Percentiles rank a stretch among this genome's conserved stretches.
phyloP scores from a whole-genome alignment of 1,139 yeast genomes.

The Waltiozyma sp. region DNA sequence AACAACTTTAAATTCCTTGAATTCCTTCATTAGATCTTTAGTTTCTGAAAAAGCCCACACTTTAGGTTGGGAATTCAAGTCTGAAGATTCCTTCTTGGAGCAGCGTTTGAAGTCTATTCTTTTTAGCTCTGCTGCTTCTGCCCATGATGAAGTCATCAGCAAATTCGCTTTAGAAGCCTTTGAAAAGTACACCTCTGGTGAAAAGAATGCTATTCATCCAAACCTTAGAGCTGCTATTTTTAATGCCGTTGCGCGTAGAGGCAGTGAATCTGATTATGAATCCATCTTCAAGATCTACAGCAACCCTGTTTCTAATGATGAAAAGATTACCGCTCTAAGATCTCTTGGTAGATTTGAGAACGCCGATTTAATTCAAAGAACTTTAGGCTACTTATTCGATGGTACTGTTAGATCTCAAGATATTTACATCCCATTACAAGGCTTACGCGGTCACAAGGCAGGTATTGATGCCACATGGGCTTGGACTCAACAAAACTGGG shows the following conservation, averaged over 20 bases:
- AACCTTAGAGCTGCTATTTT: slow-evolving; percentile 69
- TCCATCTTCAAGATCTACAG: slow-evolving; percentile 53
- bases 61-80: slow-evolving; percentile 61
- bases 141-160: slow-evolving; percentile 46
- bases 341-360: slow-evolving; percentile 64
- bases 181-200: slow-evolving; percentile 50
- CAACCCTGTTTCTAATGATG: slow-evolving; percentile 59
- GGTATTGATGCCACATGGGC: slow-evolving; percentile 59
- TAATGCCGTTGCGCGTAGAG: slow-evolving; percentile 53
- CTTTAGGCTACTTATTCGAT: slow-evolving; percentile 50
- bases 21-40: slow-evolving; percentile 47
- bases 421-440: slow-evolving; percentile 65
- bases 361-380: slow-evolving; percentile 44
- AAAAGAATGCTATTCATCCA: slow-evolving; percentile 68
- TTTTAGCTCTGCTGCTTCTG: slow-evolving; percentile 56
- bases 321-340: slow-evolving; percentile 65
- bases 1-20: slow-evolving; percentile 42
- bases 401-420: slow-evolving; percentile 76
- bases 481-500: slow-evolving; percentile 80
- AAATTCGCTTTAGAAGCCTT: slow-evolving; percentile 47
- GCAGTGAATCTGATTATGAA: slow-evolving; percentile 54
- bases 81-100: slow-evolving; percentile 52
- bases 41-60: slow-evolving; percentile 46
- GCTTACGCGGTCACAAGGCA: slow-evolving; percentile 47
- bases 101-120: slow-evolving; percentile 69